These are phyloP conservation scores for Candolleomyces aberdarensis DNA, from an alignment of 768 basidiomycete species.

Conservation along the genomic window DNA sequence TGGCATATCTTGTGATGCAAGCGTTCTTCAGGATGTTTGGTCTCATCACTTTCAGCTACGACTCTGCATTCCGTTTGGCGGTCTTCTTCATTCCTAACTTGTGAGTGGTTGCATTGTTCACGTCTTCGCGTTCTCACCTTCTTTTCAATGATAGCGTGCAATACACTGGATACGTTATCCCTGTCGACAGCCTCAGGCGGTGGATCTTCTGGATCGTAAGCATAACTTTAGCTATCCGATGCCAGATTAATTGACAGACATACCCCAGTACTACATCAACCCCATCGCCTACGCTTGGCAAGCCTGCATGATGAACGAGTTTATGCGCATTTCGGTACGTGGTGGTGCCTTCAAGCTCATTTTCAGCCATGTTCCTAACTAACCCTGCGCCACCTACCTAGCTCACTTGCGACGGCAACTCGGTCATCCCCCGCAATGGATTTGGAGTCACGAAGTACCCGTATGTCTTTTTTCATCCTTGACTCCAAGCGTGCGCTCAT, in stretches of 20 bases:
- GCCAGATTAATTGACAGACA: neutral
- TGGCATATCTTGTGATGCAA: constrained; percentile 71
- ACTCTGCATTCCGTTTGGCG: constrained; percentile 47
- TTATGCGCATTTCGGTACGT: constrained; percentile 61
- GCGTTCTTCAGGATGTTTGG: constrained; percentile 82
- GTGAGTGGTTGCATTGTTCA: constrained; percentile 23
- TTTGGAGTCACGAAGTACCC: constrained; percentile 55
- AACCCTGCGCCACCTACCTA: constrained; percentile 14
- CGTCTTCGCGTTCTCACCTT: neutral
- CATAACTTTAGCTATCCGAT: constrained; percentile 6
- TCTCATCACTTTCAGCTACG: constrained; percentile 43
- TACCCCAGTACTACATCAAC: constrained; percentile 66
- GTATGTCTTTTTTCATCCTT: constrained; percentile 31
- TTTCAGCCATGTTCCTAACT: constrained; percentile 5
- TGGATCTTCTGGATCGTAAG: constrained; percentile 86
- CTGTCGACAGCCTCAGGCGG: constrained; percentile 65
- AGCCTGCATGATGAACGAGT: constrained; percentile 83
- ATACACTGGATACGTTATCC: constrained; percentile 71
- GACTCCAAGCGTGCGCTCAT: neutral
- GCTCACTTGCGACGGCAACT: constrained; percentile 64
- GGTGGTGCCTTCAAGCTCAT: constrained; percentile 17
- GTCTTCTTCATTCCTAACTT: constrained; percentile 77
- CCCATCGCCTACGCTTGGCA: constrained; percentile 79
- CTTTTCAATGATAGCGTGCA: constrained; percentile 36
- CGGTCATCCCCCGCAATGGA: constrained; percentile 64